phyloP scores from a whole-genome alignment of 2,329 filamentous ascomycete species.

The Paecilomyces variotii region DNA sequence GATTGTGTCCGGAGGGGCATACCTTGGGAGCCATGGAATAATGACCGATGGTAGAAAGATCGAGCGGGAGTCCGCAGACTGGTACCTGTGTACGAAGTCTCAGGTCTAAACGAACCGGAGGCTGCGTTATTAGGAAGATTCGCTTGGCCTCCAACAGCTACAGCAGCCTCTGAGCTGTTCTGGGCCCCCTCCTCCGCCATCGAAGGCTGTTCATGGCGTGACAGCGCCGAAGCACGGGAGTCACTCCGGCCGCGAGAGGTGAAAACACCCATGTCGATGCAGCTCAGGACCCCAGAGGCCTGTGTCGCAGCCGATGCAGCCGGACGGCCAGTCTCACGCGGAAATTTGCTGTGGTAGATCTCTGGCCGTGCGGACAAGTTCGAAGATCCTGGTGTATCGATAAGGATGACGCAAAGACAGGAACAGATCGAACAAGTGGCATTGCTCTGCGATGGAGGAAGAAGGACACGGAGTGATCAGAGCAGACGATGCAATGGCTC shows the following conservation, averaged over 20 bases:
- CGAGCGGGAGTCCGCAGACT: slow-evolving; percentile 35
- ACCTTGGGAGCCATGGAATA: slow-evolving; percentile 37
- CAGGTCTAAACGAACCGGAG: slow-evolving; percentile 17
- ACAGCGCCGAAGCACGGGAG: slow-evolving; percentile 13
- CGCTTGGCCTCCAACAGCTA: slow-evolving; percentile 20
- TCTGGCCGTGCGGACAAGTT: neutral
- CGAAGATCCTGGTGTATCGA: neutral
- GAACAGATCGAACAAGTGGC: neutral
- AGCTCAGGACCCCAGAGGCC: neutral
- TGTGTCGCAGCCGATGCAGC: neutral
- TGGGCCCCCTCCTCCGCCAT: slow-evolving; percentile 14
- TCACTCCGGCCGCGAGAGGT: slow-evolving; percentile 21
- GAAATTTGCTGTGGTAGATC: neutral
- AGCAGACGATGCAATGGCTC: neutral
- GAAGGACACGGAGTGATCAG: neutral
- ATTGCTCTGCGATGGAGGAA: neutral
- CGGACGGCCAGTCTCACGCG: neutral
- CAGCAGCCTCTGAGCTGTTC: slow-evolving; percentile 9
- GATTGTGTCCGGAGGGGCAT: slow-evolving; percentile 3
- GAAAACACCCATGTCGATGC: slow-evolving; percentile 18
- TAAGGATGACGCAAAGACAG: neutral
- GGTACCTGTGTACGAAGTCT: slow-evolving; percentile 21
- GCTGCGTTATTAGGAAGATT: slow-evolving; percentile 16
- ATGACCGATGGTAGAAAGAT: slow-evolving; percentile 39
- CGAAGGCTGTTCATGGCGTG: slow-evolving; percentile 12